Evolutionary conservation across 805 yeast species (phyloP).

Genomic region (Lipomyces anomalus): DNA sequence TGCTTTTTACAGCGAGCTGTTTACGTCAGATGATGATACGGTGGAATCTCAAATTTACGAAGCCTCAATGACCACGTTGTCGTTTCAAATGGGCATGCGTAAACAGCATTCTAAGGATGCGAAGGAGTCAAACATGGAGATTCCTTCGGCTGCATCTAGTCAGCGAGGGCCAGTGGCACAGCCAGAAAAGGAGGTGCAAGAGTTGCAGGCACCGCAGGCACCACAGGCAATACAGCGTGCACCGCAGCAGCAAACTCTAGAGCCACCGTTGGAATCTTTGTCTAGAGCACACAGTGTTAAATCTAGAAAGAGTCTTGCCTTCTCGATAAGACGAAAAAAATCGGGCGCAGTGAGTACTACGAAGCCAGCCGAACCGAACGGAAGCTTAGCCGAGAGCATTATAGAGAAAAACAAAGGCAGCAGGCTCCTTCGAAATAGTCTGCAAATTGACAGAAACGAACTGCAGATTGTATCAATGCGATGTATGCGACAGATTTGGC

Average conservation of each 20-base stretch:
- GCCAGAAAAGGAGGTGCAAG: neutral
- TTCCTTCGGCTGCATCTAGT: neutral
- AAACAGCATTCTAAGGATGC: neutral
- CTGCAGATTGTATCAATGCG: constrained; percentile 18
- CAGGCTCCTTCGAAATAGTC: constrained; percentile 19
- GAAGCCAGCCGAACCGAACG: constrained; percentile 7
- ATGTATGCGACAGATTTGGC: constrained; percentile 22
- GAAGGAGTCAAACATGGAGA: constrained; percentile 2
- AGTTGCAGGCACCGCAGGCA: neutral
- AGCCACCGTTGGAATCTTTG: constrained; percentile 11
- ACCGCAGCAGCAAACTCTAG: constrained; percentile 5
- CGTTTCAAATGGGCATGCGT: constrained; percentile 7
- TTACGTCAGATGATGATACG: constrained; percentile 23
- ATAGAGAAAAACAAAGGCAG: constrained; percentile 20
- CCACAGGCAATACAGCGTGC: neutral
- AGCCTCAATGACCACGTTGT: constrained; percentile 19
- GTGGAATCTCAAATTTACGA: constrained; percentile 24
- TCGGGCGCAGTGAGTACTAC: constrained; percentile 18
- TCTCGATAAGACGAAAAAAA: constrained; percentile 15
- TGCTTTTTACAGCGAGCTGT: constrained; percentile 18
- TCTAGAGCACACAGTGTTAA: constrained; percentile 7
- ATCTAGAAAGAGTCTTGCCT: constrained; percentile 10
- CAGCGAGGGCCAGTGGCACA: neutral
- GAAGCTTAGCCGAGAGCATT: constrained; percentile 6
- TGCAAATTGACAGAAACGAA: constrained; percentile 18